These are phyloP conservation scores for Phytophthora fragariaefolia DNA, from an alignment of 352 stramenopile genomes.

Conservation along the genomic window DNA sequence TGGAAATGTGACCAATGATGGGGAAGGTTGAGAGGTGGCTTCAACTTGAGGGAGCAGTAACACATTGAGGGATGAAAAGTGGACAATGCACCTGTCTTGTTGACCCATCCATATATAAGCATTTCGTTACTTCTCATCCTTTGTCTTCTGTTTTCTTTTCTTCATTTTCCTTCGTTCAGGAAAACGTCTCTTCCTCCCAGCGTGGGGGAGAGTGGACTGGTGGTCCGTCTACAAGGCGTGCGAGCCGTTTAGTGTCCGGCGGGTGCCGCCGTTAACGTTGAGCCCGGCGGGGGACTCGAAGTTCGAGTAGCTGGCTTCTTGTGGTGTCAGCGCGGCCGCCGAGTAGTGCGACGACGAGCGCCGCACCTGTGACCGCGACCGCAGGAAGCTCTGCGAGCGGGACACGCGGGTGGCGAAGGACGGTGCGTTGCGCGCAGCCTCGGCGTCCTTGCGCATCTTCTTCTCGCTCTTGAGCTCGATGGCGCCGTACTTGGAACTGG, in stretches of 20 bases:
- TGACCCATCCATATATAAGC: slow-evolving; percentile 31
- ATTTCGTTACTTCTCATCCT: slow-evolving; percentile 16
- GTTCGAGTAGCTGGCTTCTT: slow-evolving; percentile 77
- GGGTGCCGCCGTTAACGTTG: slow-evolving; percentile 35
- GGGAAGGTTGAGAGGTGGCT: too few species aligned
- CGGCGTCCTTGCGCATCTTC: slow-evolving; percentile 68
- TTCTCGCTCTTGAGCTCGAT: slow-evolving; percentile 90
- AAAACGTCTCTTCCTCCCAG: slow-evolving; percentile 4
- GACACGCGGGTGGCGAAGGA: slow-evolving; percentile 63
- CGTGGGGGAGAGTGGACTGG: too few species aligned
- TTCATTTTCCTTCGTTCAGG: slow-evolving; percentile 11
- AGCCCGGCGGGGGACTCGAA: slow-evolving; percentile 73
- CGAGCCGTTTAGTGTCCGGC: slow-evolving; percentile 46
- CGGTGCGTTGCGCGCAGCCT: slow-evolving; percentile 51
- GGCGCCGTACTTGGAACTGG: slow-evolving; percentile 81
- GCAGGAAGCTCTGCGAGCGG: slow-evolving; percentile 83
- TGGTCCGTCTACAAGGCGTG: slow-evolving; percentile 29
- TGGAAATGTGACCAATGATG: too few species aligned
- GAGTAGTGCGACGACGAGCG: slow-evolving; percentile 70
- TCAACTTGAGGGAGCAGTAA: neutral
- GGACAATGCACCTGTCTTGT: slow-evolving; percentile 25
- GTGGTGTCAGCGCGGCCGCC: slow-evolving; percentile 44
- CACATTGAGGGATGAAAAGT: neutral
- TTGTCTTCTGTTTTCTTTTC: too few species aligned
- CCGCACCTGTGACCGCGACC: slow-evolving; percentile 61